Percentiles rank a stretch among this genome's conserved stretches.
Evolutionary conservation across 495 filamentous ascomycete genomes (phyloP).

Genomic region (Penicillium samsonianum): DNA sequence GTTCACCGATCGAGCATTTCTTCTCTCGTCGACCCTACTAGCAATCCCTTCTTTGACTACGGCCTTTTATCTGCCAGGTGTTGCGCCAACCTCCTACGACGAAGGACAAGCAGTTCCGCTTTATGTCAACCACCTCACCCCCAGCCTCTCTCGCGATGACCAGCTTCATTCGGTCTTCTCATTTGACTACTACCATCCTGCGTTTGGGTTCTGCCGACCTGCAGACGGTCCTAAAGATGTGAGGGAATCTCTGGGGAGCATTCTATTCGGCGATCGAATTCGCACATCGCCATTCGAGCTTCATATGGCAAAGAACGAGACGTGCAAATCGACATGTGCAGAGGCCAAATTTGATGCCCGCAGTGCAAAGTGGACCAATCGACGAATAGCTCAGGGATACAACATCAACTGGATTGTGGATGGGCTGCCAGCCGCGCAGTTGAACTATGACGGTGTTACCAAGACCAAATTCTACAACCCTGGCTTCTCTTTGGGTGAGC

Average conservation of each 20-base stretch:
- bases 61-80: conserved; percentile 94
- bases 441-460: conserved; percentile 70
- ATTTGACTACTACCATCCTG: conserved; percentile 90
- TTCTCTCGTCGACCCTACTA: conserved; percentile 35
- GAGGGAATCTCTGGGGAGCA: conserved; percentile 89
- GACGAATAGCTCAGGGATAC: conserved; percentile 75
- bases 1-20: conserved; percentile 34
- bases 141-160: conserved; percentile 73
- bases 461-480: conserved; percentile 77
- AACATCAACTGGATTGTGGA: conserved; percentile 96
- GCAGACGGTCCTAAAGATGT: conserved; percentile 70
- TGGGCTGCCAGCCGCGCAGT: conserved; percentile 84
- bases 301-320: conserved; percentile 79
- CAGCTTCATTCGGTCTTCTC: conserved; percentile 87
- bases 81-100: conserved; percentile 90
- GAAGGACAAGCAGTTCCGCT: conserved; percentile 76
- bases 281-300: conserved; percentile 88
- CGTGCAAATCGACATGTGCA: conserved; percentile 76
- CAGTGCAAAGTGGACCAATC: conserved; percentile 77
- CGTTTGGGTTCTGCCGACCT: conserved; percentile 84
- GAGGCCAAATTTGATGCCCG: conserved; percentile 63
- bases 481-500: conserved; percentile 79
- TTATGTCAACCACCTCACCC: conserved; percentile 89
- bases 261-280: conserved; percentile 95
- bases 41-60: conserved; percentile 53